Conservation (phyloP, 2,329 filamentous ascomycete species). For the Phyllosticta citribraziliensis region DNA sequence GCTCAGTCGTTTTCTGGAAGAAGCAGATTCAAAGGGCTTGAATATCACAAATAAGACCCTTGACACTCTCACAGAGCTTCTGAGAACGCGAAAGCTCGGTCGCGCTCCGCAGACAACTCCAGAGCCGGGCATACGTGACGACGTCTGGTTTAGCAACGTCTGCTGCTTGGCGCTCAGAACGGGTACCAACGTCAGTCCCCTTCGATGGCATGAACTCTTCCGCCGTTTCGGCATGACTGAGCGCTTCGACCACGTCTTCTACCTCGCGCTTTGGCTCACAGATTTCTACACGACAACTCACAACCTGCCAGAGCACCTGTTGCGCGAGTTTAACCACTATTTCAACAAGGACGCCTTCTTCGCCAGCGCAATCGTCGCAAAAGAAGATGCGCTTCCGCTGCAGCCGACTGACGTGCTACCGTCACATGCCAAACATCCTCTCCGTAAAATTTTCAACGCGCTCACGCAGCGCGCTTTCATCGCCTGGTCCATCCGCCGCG, state of each 20-base stretch:
- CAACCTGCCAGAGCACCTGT: not conserved
- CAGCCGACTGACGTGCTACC: not conserved
- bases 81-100: not conserved
- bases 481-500: slow-evolving; percentile 25
- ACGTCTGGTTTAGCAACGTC: slow-evolving; percentile 37
- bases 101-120: not conserved
- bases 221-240: slow-evolving; percentile 50
- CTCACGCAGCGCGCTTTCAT: slow-evolving; percentile 22
- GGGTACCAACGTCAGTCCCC: slow-evolving; percentile 32
- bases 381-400: not conserved
- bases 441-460: slow-evolving; percentile 19
- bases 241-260: slow-evolving; percentile 41
- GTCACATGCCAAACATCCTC: slow-evolving; percentile 16
- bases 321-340: not conserved
- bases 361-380: not conserved
- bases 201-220: slow-evolving; percentile 48
- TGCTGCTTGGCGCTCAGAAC: slow-evolving; percentile 38
- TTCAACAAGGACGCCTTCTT: not conserved
- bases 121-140: not conserved
- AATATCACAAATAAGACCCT: not conserved
- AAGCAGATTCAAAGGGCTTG: not conserved
- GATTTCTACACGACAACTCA: slow-evolving; percentile 20
- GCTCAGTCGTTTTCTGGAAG: not conserved
- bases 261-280: slow-evolving; percentile 43
- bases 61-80: not conserved